A percentile compares a stretch with the other conserved stretches of the same genome.
Evolutionary conservation across 2,329 filamentous ascomycete genomes (phyloP).

Genomic region (Trichoderma koningiopsis): DNA sequence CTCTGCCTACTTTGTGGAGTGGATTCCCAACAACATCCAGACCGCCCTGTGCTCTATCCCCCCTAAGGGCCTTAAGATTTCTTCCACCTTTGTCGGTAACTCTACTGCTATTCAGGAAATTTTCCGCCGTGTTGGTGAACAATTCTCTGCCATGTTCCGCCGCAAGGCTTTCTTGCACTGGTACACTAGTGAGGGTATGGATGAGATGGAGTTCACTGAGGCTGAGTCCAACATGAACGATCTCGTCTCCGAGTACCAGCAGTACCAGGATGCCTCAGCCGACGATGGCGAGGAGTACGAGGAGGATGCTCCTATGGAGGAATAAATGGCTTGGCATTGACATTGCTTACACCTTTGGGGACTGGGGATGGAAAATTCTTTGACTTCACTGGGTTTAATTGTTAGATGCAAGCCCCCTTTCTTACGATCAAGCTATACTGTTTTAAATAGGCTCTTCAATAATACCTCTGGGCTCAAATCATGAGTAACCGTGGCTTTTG

Average conservation of each 20-base stretch:
- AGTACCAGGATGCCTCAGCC: conserved; percentile 98
- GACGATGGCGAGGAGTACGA: conserved; percentile 94
- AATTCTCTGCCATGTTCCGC: conserved; percentile 99
- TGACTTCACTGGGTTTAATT: conserved; percentile 25
- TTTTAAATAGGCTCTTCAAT: conserved; percentile 26
- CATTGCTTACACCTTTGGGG: not conserved
- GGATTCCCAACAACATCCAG: conserved; percentile 99
- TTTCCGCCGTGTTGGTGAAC: conserved; percentile 99
- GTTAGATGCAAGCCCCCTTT: conserved; percentile 23
- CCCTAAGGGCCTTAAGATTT: conserved; percentile 97
- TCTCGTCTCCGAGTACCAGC: conserved; percentile 98
- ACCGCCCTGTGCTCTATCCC: conserved; percentile 98
- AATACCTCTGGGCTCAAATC: conserved; percentile 6
- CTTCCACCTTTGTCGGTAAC: conserved; percentile 98
- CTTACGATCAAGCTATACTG: conserved; percentile 25
- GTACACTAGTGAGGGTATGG: conserved; percentile 99
- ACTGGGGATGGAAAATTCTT: conserved; percentile 7
- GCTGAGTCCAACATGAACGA: conserved; percentile 99
- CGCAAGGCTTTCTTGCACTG: conserved; percentile 99
- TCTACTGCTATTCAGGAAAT: conserved; percentile 99
- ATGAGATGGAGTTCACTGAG: conserved; percentile 99
- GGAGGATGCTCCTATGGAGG: conserved; percentile 72
- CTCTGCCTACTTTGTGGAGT: conserved; percentile 98
- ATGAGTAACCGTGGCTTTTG: not conserved
- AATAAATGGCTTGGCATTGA: conserved; percentile 4